Evolutionary conservation across 768 basidiomycete species (phyloP), one percentile per base, ranked within the genome.

Genomic region (Coprinopsis cinerea): DNA sequence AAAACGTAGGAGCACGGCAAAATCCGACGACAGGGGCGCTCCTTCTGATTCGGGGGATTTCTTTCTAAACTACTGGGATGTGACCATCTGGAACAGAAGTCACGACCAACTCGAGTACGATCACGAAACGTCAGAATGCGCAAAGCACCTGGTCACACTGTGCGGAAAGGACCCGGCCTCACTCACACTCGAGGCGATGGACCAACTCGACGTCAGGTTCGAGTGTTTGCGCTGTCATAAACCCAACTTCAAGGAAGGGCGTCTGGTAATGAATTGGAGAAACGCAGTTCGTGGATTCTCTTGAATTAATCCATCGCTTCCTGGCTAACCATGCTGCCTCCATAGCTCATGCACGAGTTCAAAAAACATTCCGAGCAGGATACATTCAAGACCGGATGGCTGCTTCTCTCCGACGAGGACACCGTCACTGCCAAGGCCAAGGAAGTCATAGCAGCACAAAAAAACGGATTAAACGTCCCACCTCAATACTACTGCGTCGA

Each of bases 91-190:
- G 48, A 49, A 42, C 28, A 27, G 32, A 15, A 26, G 48, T 3
- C 9, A 43, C 20, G 37, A 49, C 28, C 48, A 49, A 23, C 15
- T 49, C n/a, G 28, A 30, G 23, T 49, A 42, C 40, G 48, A 49
- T 22, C 27, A 28, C 6, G 48, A 25, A 13, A 40, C 48, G 4
- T 49, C 48, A 32, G 28, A 15, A 11, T 22, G 10, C n/a, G 48
- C 30, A 4, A 32, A 18, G n/a, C 17, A 18, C 14, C 26, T 49
- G 3, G 43, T 49, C 17, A 30, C 10, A 10, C 26, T 15, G 18
- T 40, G 39, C 22, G 48, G 48, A 23, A 28, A 27, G 39, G 30
- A 49, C 36, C 48, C 48, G 6, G 40, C 27, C 3, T 32, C 40
- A 18, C 27, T 28, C 9, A 49, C 48, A 15, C 20, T 40, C 25